Evolutionary conservation across 441 rosid genomes (phyloP), one percentile per base, ranked within the genome.

Genomic region (Croton setiger): DNA sequence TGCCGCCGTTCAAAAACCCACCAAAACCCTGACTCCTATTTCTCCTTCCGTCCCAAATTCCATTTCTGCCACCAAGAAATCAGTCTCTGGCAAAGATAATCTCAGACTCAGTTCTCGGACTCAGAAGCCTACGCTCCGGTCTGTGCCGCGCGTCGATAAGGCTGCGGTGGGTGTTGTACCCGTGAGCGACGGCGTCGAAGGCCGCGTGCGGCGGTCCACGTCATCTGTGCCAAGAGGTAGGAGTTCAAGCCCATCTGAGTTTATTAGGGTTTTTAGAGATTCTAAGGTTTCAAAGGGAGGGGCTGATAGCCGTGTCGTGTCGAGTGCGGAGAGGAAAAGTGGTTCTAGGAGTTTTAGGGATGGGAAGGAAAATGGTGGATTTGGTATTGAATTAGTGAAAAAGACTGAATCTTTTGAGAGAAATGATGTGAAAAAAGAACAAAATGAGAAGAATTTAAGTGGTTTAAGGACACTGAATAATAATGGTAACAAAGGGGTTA

Each of bases 221-320:
- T 85, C 93, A 17, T 81, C 88, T 51, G 91, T 68, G 5, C 78
- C 87, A 4, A 85, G 98, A 91, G 99, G 97, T 82, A 86, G 96
- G 85, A 88, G 90, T 68, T 80, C 87, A 52, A 88, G 98, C 67
- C 99, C 99, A 0, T 90, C 96, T 66, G 95, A 87, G 63, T 84
- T 87, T 39, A 72, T 85, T 66, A 83, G 87, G 82, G 90, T 77
- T 41, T 84, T 75, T 69, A 82, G 90, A 31, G 96, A 87, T 76
- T 76, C 75, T 27, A 82, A 74, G 77, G 84, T 81, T 74, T 72
- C 72, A 20, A 82, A 73, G 68, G 87, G 77, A 56, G 66, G 78
- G 21, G 75, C 70, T 64, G 87, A 77, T 66, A 75, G 76, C 68
- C 63, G 71, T 10, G 81, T 23, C 66, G 76, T 71, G 33, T 63